phyloP scores from a whole-genome alignment of 2,329 filamentous ascomycete species.

The Cladosporium velox region DNA sequence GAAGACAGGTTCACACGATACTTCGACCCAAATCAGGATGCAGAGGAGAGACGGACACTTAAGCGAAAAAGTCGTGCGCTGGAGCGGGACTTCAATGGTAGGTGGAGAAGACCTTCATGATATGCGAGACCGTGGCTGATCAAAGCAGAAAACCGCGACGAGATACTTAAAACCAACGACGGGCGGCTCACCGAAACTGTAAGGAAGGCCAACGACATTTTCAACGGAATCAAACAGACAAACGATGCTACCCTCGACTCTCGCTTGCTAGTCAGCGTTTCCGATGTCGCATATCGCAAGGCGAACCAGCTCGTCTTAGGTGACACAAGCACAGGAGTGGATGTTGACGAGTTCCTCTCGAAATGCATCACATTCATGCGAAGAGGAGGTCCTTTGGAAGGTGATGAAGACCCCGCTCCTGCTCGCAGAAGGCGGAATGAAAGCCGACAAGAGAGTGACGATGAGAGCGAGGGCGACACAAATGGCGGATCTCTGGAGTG shows the following conservation, averaged over 20 bases:
- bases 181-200: slow-evolving; percentile 41
- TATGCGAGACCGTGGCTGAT: background rate
- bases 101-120: slow-evolving; percentile 8
- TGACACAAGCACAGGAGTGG: slow-evolving; percentile 71
- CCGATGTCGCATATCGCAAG: slow-evolving; percentile 78
- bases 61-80: slow-evolving; percentile 71
- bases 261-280: slow-evolving; percentile 76
- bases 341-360: slow-evolving; percentile 87
- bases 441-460: slow-evolving; percentile 24
- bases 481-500: slow-evolving; percentile 81
- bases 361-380: slow-evolving; percentile 90
- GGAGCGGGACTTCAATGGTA: slow-evolving; percentile 61
- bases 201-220: slow-evolving; percentile 56
- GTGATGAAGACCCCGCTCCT: slow-evolving; percentile 43
- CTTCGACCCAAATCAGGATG: slow-evolving; percentile 82
- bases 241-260: slow-evolving; percentile 89
- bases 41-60: slow-evolving; percentile 69
- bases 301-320: slow-evolving; percentile 73
- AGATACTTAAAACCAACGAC: slow-evolving; percentile 66
- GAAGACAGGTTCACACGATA: slow-evolving; percentile 40
- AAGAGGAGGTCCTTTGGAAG: slow-evolving; percentile 55
- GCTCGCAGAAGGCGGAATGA: slow-evolving; percentile 26
- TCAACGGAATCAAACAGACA: slow-evolving; percentile 73
- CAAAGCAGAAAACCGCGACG: slow-evolving; percentile 66
- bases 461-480: slow-evolving; percentile 66